Evolutionary conservation across 768 basidiomycete species (phyloP), one percentile per base, ranked within the genome.

Genomic region (Solioccasus polychromus): DNA sequence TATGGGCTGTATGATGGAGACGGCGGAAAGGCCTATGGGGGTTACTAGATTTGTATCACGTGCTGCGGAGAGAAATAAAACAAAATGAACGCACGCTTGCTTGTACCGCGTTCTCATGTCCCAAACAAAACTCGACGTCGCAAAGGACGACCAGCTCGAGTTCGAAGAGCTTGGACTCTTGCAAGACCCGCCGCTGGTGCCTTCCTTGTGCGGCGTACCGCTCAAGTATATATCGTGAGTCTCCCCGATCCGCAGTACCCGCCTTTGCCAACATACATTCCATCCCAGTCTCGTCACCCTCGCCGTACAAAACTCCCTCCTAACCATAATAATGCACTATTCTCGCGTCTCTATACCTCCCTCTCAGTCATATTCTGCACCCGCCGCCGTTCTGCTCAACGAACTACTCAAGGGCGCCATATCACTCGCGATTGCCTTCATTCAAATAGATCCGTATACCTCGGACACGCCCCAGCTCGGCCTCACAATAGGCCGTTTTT

Each of bases 271-370:
- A 53, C 42, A 12, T 25, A 31, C 34, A n/a, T 18, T 1, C 25
- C 34, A 31, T n/a, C 3, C 39, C 60, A 90, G 88, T 41, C 76
- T 90, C 45, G 74, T 88, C 48, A 87, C 84, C n/a, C 77, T 93
- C 63, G 91, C 91, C 39, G 78, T 92, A 40, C 94, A 98, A 71
- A 97, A 97, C 70, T 92, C 92, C 18, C 71, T 82, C 45, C 64
- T 98, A 45, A 88, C 92, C 26, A 80, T 98, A 65, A 86, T 97
- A 64, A 94, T 98, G 89, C 93, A 96, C 72, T 90, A 95, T 68
- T 96, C 95, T 30, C 83, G 93, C 52, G 84, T 90, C 42, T 85
- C 88, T 9, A 79, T 82, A 15, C 74, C 88, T 3, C 79, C 88
- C 0, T 81, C 83, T 43, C 75, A 78, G 44, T 75, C 83, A 2